Conservation (phyloP, 176 grass and related monocot species). For the Poa annua region DNA sequence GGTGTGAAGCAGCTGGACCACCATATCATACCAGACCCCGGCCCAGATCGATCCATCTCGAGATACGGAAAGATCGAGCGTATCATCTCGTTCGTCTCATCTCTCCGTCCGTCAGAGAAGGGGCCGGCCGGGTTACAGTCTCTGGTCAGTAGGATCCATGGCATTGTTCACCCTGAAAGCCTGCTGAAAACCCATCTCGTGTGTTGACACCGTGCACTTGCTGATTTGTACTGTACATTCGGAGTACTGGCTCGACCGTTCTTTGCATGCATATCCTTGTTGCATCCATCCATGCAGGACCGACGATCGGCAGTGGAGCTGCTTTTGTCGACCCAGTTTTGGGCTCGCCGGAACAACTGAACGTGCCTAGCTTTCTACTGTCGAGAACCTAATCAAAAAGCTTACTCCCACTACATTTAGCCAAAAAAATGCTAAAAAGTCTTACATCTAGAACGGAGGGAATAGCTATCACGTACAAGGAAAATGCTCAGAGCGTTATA, state of each 20-base stretch:
- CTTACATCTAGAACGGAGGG: too few relatives aligned
- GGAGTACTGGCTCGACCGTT: too few relatives aligned
- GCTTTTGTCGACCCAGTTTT: constrained; percentile 23
- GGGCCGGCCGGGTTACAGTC: constrained; percentile 35
- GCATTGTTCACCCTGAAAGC: background rate
- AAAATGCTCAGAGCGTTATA: too few relatives aligned
- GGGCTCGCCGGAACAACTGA: background rate
- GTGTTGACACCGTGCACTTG: background rate
- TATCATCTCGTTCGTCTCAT: background rate
- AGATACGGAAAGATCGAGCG: background rate
- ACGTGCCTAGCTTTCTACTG: background rate
- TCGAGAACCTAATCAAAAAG: constrained; percentile 5
- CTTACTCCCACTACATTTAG: too few relatives aligned
- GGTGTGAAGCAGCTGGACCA: constrained; percentile 21
- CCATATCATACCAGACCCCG: background rate
- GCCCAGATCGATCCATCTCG: background rate
- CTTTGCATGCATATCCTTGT: too few relatives aligned
- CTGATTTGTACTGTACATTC: too few relatives aligned
- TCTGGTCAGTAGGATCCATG: background rate
- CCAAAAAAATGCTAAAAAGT: too few relatives aligned
- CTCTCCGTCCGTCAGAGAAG: constrained; percentile 19
- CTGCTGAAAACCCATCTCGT: background rate
- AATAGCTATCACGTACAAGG: too few relatives aligned
- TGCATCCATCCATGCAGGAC: background rate
- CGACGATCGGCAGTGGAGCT: constrained; percentile 5